Conservation (phyloP, 441 rosid species). For the Cnidoscolus chayamansa region DNA sequence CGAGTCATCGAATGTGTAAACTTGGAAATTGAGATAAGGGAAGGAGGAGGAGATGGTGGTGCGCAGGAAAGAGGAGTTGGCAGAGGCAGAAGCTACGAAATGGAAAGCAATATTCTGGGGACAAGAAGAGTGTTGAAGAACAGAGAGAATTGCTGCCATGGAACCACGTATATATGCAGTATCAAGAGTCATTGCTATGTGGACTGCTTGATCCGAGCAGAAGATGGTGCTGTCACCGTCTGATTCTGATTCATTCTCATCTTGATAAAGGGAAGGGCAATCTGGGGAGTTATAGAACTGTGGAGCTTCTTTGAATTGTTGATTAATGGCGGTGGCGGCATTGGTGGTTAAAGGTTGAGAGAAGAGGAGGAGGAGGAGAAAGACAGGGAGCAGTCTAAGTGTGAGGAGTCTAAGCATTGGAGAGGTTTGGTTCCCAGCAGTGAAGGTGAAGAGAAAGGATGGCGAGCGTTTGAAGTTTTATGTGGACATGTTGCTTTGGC, state of each 20-base stretch:
- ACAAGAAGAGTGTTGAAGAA: constrained; percentile 87
- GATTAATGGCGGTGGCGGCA: constrained; percentile 29
- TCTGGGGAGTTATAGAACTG: constrained; percentile 78
- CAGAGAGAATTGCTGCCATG: constrained; percentile 82
- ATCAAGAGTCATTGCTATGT: constrained; percentile 89
- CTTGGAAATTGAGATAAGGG: constrained; percentile 66
- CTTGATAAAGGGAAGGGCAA: constrained; percentile 40
- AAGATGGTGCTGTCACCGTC: constrained; percentile 24
- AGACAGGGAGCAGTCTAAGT: neutral
- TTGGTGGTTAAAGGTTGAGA: constrained; percentile 15
- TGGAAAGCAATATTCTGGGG: constrained; percentile 83
- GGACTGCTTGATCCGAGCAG: constrained; percentile 64
- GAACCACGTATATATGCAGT: constrained; percentile 85
- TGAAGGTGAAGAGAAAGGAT: constrained; percentile 16
- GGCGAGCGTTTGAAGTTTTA: neutral
- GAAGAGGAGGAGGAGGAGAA: constrained; percentile 8
- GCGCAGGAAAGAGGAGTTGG: constrained; percentile 51
- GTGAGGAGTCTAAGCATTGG: constrained; percentile 9
- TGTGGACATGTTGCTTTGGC: constrained; percentile 16
- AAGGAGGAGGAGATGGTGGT: constrained; percentile 64
- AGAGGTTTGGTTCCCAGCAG: neutral
- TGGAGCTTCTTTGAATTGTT: constrained; percentile 81
- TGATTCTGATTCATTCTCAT: constrained; percentile 22
- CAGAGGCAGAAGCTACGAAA: constrained; percentile 66
- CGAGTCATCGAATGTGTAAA: constrained; percentile 59